Evolutionary conservation across 2,329 filamentous ascomycete genomes (phyloP), one percentile per base, ranked within the genome.

Genomic region (Alternaria gaisen): DNA sequence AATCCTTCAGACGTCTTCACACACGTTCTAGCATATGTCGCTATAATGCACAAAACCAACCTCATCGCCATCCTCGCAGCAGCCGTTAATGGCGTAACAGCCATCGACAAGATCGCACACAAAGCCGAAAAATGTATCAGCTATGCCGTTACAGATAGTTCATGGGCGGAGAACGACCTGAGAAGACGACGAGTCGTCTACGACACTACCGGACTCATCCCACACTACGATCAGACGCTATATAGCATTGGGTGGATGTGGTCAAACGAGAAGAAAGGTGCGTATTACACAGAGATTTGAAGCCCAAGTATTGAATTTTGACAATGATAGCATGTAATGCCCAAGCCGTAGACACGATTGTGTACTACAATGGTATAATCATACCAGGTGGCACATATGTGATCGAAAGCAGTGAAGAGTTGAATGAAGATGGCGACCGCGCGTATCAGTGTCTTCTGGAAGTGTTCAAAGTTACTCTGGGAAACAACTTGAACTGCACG

Each of bases 241-340:
- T 56, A 56, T 26, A 50, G 34, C 11, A 32, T 56, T 26, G 54
- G 54, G 24, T 51, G 34, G 54, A 56, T 24, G 34, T 56, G 54
- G 54, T 43, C 40, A 0, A 50, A 56, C 16, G 26, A 56, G 9
- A 51, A 51, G 36, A 28, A 51, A 28, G 34, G 54, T 56, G n/a
- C 18, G 32, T 48, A 38, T 20, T 12, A 5, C 16, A 22, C 30
- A 10, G 28, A 22, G 11, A 16, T 24, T 10, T 16, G 8, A 14
- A n/a, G 12, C 14, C n/a, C 30, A 10, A 6, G n/a, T 56, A 6
- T 24, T 48, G 7, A 40, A 18, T 18, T 3, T 11, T 30, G 20
- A 36, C 8, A 20, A 18, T 40, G 5, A 50, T 42, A 56, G 54
- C 41, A 5, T 56, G 54, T 26, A 46, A 43, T 11, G 54, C 54